Evolutionary conservation across 2,329 filamentous ascomycete genomes (phyloP).

Genomic region (Coniochaeta sp.): DNA sequence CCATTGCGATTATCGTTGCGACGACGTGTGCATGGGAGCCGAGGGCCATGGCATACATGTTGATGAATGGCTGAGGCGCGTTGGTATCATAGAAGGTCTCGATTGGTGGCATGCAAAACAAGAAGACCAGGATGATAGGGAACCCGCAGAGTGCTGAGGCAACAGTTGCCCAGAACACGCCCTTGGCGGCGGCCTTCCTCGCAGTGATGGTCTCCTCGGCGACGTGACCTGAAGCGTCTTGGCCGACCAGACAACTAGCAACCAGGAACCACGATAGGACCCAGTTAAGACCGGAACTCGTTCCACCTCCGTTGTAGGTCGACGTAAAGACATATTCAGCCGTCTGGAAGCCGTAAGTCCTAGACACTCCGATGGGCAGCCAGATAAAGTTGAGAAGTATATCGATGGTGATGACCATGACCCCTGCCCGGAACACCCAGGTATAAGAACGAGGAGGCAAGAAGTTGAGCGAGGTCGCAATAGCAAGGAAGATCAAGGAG

Average conservation of each 20-base stretch:
- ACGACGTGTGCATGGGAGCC: background rate
- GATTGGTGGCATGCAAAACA: background rate
- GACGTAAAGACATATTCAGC: background rate
- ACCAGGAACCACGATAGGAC: background rate
- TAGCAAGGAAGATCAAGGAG: background rate
- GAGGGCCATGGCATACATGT: background rate
- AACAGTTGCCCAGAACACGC: background rate
- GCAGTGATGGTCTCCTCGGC: background rate
- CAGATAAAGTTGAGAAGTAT: background rate
- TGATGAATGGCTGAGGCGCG: background rate
- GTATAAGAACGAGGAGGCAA: background rate
- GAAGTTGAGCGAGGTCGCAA: background rate
- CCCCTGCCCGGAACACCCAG: background rate
- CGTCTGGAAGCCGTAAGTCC: background rate
- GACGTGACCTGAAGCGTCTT: background rate
- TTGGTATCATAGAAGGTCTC: background rate
- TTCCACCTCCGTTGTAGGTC: background rate
- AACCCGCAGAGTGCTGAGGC: background rate
- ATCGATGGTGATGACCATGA: background rate
- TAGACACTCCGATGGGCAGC: background rate
- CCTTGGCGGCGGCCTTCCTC: background rate
- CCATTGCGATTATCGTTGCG: background rate
- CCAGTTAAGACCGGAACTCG: background rate
- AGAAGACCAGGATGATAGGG: background rate
- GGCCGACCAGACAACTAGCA: background rate